Conservation (phyloP, 2,329 filamentous ascomycete genomes). For the Cytospora schulzeri region DNA sequence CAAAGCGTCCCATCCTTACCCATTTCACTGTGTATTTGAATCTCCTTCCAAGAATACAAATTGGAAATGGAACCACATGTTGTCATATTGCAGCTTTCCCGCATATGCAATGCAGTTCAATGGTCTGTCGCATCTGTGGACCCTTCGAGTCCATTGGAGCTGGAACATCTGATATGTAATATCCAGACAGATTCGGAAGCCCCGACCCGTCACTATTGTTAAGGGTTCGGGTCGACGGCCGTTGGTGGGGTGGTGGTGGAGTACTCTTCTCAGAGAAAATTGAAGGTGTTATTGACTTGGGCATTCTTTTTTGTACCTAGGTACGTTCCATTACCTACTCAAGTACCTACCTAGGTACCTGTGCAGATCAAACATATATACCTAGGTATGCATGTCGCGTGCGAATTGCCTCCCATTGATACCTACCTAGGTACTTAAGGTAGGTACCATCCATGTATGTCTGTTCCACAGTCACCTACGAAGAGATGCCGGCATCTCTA, state of each 20-base stretch:
- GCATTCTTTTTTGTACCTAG: no score
- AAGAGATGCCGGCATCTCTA: no score
- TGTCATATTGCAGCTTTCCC: not conserved
- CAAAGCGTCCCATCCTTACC: not conserved
- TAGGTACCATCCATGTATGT: no score
- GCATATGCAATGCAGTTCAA: conserved; percentile 1
- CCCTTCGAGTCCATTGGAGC: not conserved
- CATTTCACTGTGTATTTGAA: not conserved
- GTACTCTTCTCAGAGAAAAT: no score
- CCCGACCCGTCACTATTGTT: not conserved
- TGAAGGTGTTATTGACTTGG: no score
- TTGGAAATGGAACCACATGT: not conserved
- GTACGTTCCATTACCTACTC: no score
- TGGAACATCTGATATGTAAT: not conserved
- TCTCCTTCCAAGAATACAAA: not conserved
- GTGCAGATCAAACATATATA: no score
- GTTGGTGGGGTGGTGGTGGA: not conserved
- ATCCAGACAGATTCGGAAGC: not conserved
- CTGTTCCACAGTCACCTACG: no score
- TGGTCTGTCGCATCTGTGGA: not conserved
- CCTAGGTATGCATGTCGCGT: no score
- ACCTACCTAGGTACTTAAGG: no score
- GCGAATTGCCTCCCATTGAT: no score
- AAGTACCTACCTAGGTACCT: no score
- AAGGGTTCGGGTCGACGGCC: conserved; percentile 7